Percentiles rank a stretch among this genome's conserved stretches.
These are phyloP conservation scores for Zygosaccharomyces siamensis DNA, from an alignment of 805 yeast species.

Conservation along the genomic window DNA sequence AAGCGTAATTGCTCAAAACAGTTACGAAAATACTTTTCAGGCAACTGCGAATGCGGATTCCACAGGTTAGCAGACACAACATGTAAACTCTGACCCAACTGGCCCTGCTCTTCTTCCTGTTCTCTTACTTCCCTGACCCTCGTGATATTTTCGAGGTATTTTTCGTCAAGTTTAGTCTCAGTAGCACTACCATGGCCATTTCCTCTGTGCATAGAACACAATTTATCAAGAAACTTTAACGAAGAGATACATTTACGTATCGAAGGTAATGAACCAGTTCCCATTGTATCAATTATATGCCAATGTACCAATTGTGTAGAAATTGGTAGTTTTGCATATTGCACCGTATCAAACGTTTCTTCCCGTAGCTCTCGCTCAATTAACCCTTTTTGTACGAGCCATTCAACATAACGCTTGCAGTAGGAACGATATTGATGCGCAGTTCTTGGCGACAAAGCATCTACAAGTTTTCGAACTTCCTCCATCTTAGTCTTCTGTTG, in stretches of 20 bases:
- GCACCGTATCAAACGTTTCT: not conserved
- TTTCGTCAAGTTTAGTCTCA: conserved; percentile 15
- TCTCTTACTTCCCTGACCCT: conserved; percentile 17
- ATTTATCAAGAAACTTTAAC: conserved; percentile 21
- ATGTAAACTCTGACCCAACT: conserved; percentile 11
- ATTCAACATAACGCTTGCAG: conserved; percentile 26
- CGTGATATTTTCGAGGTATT: conserved; percentile 22
- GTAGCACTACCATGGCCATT: not conserved
- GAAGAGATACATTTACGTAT: conserved; percentile 24
- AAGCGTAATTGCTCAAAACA: conserved; percentile 29
- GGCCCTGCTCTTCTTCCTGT: conserved; percentile 1
- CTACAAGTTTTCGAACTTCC: conserved; percentile 17
- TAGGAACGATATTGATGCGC: conserved; percentile 30
- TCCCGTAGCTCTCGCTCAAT: conserved; percentile 4
- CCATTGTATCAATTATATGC: conserved; percentile 24
- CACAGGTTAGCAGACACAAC: conserved; percentile 30
- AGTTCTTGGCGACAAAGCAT: conserved; percentile 26
- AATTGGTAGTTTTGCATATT: conserved; percentile 22
- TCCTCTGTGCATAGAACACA: conserved; percentile 23
- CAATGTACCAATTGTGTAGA: conserved; percentile 27
- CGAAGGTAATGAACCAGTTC: conserved; percentile 13
- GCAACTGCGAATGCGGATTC: conserved; percentile 26
- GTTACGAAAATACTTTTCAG: conserved; percentile 27
- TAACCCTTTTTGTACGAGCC: conserved; percentile 23
- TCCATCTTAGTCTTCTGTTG: conserved; percentile 5